Evolutionary conservation across 306 rosid species (phyloP), one percentile per base, ranked within the genome.

Genomic region (Cicer pinnatifidum): DNA sequence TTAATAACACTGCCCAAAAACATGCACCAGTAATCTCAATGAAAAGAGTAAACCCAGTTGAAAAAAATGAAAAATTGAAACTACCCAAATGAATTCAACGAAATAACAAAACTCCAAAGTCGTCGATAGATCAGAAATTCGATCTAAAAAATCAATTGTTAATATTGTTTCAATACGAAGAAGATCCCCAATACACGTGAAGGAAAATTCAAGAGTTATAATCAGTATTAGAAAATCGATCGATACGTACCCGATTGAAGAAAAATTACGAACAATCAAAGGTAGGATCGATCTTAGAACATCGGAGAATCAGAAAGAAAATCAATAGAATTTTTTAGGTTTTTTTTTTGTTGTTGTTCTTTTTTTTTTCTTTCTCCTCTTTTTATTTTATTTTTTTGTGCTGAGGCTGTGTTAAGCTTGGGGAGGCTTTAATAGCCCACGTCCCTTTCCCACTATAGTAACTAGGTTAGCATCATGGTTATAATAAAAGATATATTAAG

Each of bases 181-280:
- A 87, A 87, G 88, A 88, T 88, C 84, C 81, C 73, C 69, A 75
- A 86, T 20, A 83, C 58, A 69, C 12, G 77, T 69, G 72, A 38
- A 62, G 63, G 60, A 85, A 78, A 77, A 64, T 6, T n/a, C 3
- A 16, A 28, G 67, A 76, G 16, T 9, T 66, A 37, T 58, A 79
- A 71, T 72, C 82, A 60, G 78, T 66, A 63, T 16, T 45, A 5
- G 47, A 85, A 28, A 28, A 59, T 33, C 37, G 78, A 87, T 85
- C 80, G 81, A 84, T 47, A 85, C 85, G 48, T 75, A 87, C 89
- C 89, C 41, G 89, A 84, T 84, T 63, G 58, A 59, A 75, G 73
- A 54, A 71, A 76, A 75, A 59, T 78, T 62, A 79, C 67, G 41
- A 84, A 80, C 28, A 90, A 89, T 86, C 91, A 82, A 61, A 81